phyloP scores from a whole-genome alignment of 768 basidiomycete species.

The Auriscalpium microsporum region DNA sequence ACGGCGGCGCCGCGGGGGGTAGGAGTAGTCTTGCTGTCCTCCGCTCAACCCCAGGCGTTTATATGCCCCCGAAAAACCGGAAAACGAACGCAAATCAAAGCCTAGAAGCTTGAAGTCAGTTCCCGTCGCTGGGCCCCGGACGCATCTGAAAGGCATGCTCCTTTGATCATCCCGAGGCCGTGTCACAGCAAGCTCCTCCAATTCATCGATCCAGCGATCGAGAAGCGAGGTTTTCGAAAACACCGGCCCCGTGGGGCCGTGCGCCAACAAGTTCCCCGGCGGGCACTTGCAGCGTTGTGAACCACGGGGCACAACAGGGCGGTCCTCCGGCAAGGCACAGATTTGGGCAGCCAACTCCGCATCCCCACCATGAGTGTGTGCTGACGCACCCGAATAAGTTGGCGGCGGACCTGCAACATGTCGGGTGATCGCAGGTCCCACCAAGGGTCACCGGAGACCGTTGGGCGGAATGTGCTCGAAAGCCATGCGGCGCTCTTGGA shows the following conservation, averaged over 20 bases:
- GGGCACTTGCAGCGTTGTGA: slow-evolving; percentile 2
- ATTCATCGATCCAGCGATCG: slow-evolving; percentile 7
- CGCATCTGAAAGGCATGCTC: slow-evolving; percentile 5
- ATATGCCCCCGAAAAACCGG: too few relatives aligned
- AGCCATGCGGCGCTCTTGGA: not conserved
- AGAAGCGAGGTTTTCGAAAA: not conserved
- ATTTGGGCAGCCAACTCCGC: slow-evolving; percentile 4
- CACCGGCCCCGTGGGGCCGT: slow-evolving; percentile 3
- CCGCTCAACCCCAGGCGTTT: too few relatives aligned
- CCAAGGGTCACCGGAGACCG: not conserved
- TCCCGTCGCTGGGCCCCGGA: not conserved
- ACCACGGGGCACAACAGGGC: not conserved
- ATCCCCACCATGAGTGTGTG: slow-evolving; percentile 5
- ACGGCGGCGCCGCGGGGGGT: too few relatives aligned
- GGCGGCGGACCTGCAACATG: not conserved
- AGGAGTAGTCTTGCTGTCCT: too few relatives aligned
- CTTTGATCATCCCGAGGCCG: not conserved
- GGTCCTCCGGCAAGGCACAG: not conserved
- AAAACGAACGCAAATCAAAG: too few relatives aligned
- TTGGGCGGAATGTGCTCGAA: slow-evolving; percentile 7
- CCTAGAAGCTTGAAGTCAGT: too few relatives aligned
- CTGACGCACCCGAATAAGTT: not conserved
- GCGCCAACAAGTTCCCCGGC: not conserved
- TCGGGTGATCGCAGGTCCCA: not conserved
- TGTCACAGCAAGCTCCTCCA: not conserved